Evolutionary conservation across 148 eudicot species (phyloP).

Genomic region (Rhododendron molle): DNA sequence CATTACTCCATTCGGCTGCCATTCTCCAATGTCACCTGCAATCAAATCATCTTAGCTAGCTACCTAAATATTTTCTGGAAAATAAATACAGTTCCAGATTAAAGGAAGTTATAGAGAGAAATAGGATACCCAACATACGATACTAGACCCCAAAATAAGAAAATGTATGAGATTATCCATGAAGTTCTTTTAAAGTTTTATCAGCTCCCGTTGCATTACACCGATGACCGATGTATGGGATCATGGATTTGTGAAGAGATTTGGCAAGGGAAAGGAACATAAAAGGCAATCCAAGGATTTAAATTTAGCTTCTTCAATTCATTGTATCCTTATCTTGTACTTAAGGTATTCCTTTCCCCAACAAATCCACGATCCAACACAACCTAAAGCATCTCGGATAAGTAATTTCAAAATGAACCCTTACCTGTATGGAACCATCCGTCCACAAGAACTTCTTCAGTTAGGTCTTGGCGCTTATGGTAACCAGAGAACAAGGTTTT

Average conservation of each 20-base stretch:
- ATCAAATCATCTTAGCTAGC: neutral
- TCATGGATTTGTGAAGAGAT: neutral
- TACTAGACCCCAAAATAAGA: neutral
- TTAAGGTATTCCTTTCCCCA: neutral
- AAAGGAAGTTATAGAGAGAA: neutral
- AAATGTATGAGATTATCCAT: neutral
- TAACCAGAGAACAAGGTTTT: slow-evolving; percentile 91
- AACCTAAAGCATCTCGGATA: neutral
- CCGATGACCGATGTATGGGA: neutral
- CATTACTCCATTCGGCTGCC: slow-evolving; percentile 89
- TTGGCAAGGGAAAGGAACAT: neutral
- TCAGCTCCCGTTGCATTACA: neutral
- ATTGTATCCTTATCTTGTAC: neutral
- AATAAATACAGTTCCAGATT: neutral
- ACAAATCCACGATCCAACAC: neutral
- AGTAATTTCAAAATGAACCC: neutral
- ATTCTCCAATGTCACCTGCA: slow-evolving; percentile 95
- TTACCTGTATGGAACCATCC: slow-evolving; percentile 99
- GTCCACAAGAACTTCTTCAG: slow-evolving; percentile 55
- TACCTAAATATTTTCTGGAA: neutral
- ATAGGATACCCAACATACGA: too few relatives aligned
- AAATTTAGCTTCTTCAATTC: neutral
- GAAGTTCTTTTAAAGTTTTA: neutral
- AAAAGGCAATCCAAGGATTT: neutral
- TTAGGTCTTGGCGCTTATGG: slow-evolving; percentile 75